Conservation (phyloP, 768 basidiomycete species). For the Leccinum subgranulosum region DNA sequence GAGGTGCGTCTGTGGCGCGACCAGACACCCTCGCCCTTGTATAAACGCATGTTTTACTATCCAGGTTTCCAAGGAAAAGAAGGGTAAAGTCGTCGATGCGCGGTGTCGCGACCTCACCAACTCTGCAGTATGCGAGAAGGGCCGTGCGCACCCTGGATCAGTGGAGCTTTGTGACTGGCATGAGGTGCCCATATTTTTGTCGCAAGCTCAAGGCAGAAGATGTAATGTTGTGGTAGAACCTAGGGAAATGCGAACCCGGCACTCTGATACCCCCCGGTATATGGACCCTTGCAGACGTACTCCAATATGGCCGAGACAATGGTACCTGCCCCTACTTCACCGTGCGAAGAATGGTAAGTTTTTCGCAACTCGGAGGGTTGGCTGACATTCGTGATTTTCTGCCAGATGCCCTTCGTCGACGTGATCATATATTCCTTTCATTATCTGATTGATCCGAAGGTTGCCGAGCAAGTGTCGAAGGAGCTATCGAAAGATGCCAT, state of each 20-base stretch:
- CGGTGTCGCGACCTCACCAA: constrained; percentile 95
- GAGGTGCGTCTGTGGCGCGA: constrained; percentile 51
- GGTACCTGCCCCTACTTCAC: constrained; percentile 94
- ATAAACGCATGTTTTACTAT: neutral
- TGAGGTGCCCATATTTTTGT: constrained; percentile 58
- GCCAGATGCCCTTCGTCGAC: constrained; percentile 93
- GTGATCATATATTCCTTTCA: constrained; percentile 99
- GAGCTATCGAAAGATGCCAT: constrained; percentile 98
- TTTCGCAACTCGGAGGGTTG: neutral
- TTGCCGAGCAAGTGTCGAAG: constrained; percentile 98
- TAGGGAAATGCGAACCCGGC: constrained; percentile 79
- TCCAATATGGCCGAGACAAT: constrained; percentile 83
- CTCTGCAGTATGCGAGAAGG: constrained; percentile 76
- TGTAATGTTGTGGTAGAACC: constrained; percentile 49
- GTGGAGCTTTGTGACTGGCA: constrained; percentile 93
- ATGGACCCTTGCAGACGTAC: constrained; percentile 91
- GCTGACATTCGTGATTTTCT: neutral
- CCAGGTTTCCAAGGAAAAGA: constrained; percentile 96
- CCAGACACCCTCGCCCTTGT: neutral
- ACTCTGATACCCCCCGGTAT: constrained; percentile 81
- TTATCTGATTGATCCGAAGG: constrained; percentile 97
- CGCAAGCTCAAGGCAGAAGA: neutral
- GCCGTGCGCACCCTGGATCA: constrained; percentile 81
- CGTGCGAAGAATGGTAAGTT: constrained; percentile 86
- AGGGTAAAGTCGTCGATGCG: constrained; percentile 96